phyloP scores from a whole-genome alignment of 345 rosid species.

The Theobroma cacao region DNA sequence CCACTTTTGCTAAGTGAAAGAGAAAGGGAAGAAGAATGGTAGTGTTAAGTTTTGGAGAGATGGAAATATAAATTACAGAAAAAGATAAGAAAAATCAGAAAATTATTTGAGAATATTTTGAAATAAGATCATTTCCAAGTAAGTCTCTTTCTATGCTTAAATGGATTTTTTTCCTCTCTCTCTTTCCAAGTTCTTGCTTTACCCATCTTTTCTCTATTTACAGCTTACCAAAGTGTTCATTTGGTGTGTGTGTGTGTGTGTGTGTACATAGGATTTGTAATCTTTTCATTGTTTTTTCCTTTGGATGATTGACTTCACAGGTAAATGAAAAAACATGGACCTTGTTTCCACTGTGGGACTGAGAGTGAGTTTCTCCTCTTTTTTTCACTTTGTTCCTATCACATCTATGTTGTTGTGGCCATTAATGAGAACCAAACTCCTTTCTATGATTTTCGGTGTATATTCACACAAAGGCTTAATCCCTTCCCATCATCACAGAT shows the following conservation, averaged over 20 bases:
- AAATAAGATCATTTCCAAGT: background rate
- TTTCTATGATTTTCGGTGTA: background rate
- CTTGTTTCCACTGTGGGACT: conserved; percentile 24
- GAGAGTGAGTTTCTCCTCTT: conserved; percentile 15
- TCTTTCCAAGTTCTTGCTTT: background rate
- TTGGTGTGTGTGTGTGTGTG: too few relatives aligned
- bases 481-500: background rate
- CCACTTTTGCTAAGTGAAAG: background rate
- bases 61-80: background rate
- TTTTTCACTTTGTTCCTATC: background rate
- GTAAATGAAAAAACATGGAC: conserved; percentile 21
- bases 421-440: background rate
- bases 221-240: background rate
- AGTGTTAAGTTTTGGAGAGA: background rate
- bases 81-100: background rate
- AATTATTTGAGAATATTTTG: background rate
- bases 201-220: background rate
- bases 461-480: background rate
- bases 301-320: background rate
- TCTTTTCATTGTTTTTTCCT: background rate
- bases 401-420: background rate
- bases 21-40: background rate
- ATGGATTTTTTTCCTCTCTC: background rate
- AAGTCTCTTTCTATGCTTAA: background rate
- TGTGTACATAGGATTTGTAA: too few relatives aligned